A percentile compares a stretch with the other conserved stretches of the same genome.
Conservation (phyloP, 1,139 yeast species). For the Zygoascus hellenicus region DNA sequence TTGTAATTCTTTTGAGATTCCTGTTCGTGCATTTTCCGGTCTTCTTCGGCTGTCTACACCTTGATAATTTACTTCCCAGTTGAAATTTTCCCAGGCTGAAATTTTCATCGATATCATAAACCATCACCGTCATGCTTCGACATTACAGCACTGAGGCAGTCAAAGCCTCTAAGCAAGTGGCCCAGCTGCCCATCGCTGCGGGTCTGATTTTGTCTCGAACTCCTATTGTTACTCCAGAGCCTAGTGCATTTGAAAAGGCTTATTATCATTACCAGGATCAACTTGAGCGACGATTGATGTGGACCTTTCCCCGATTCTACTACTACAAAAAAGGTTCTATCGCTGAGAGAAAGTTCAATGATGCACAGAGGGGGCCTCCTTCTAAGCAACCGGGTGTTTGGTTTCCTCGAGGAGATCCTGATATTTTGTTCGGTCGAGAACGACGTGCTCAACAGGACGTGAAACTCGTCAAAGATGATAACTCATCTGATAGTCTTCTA, state of each 20-base stretch:
- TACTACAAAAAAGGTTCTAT: constrained; percentile 88
- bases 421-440: constrained; percentile 81
- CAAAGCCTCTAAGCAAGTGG: constrained; percentile 32
- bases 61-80: too few species aligned
- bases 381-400: constrained; percentile 67
- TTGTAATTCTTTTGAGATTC: too few species aligned
- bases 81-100: constrained; percentile 6
- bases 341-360: constrained; percentile 71
- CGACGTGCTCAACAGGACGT: constrained; percentile 76
- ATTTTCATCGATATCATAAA: constrained; percentile 1
- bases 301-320: constrained; percentile 95
- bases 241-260: constrained; percentile 63
- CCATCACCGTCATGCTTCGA: constrained; percentile 46
- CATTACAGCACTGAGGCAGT: constrained; percentile 75
- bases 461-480: constrained; percentile 55
- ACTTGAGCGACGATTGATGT: constrained; percentile 84
- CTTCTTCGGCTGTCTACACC: not conserved
- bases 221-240: constrained; percentile 78
- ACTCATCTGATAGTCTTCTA: constrained; percentile 34
- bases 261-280: constrained; percentile 82
- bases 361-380: constrained; percentile 62
- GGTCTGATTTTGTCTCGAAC: constrained; percentile 64
- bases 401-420: constrained; percentile 81
- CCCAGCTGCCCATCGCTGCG: constrained; percentile 22
- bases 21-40: too few species aligned